These are phyloP conservation scores for Fusarium neocosmosporiellum DNA, from an alignment of 2,329 filamentous ascomycete species.

Conservation along the genomic window DNA sequence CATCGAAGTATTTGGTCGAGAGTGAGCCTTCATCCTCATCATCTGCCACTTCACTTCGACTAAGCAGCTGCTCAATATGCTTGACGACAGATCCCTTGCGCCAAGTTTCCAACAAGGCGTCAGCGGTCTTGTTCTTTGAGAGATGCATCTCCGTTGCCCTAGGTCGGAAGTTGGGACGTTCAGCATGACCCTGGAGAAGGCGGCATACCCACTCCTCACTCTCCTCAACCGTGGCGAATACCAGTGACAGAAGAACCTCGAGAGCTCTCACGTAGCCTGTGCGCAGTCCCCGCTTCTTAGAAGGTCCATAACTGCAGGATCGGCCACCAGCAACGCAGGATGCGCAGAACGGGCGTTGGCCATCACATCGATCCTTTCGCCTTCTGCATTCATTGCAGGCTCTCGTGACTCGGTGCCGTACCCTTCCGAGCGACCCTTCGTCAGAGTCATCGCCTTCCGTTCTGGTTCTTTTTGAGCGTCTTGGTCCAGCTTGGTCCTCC, in stretches of 20 bases:
- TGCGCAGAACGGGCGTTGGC: conserved; percentile 10
- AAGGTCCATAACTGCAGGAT: conserved; percentile 14
- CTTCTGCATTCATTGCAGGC: conserved; percentile 26
- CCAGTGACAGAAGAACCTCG: conserved; percentile 13
- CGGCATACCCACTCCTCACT: conserved; percentile 8
- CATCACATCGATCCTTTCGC: conserved; percentile 27
- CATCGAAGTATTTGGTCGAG: conserved; percentile 5
- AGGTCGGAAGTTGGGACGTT: background rate
- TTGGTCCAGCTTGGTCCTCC: too few relatives aligned
- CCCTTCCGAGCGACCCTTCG: background rate
- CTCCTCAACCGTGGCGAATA: conserved; percentile 12
- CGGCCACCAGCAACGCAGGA: conserved; percentile 4
- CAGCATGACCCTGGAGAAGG: conserved; percentile 5
- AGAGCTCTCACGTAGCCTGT: conserved; percentile 26
- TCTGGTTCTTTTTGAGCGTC: background rate
- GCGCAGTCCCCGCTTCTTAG: conserved; percentile 20
- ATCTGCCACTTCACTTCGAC: background rate
- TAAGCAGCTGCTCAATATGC: background rate
- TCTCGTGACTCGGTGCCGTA: conserved; percentile 1
- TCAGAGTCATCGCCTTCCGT: background rate
- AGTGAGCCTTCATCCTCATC: conserved; percentile 6
- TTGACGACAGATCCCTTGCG: conserved; percentile 5
- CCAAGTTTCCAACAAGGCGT: conserved; percentile 6
- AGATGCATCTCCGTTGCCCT: background rate
- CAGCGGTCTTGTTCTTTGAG: background rate